Evolutionary conservation across 352 stramenopile genomes (phyloP).

Genomic region (Phytophthora colocasiae): DNA sequence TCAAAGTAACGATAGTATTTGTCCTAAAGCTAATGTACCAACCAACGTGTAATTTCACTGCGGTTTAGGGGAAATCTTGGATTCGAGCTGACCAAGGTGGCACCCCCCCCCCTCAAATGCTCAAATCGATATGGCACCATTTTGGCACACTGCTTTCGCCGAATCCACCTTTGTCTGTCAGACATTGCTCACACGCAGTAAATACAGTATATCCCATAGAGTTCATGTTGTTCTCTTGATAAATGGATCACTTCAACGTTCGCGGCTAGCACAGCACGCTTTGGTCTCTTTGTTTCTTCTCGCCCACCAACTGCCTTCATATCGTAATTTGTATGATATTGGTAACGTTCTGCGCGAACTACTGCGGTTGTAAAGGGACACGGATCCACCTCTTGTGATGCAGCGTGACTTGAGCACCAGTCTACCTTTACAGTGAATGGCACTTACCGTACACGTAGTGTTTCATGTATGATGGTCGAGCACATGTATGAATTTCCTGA

Average conservation of each 20-base stretch:
- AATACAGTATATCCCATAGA: background rate
- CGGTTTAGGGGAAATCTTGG: background rate
- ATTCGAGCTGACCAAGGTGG: background rate
- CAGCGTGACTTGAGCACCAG: background rate
- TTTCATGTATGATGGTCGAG: too few species aligned
- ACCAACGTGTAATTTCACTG: background rate
- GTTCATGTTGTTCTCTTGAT: background rate
- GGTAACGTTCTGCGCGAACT: background rate
- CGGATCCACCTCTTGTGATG: constrained; percentile 1
- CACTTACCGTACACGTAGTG: too few species aligned
- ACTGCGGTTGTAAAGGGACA: background rate
- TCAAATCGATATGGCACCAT: constrained; percentile 4
- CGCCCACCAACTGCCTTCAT: background rate
- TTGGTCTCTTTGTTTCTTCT: background rate
- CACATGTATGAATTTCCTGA: too few species aligned
- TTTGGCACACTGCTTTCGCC: background rate
- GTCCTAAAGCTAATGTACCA: background rate
- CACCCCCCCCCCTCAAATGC: background rate
- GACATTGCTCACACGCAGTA: background rate
- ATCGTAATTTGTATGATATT: background rate
- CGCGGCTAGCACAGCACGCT: background rate
- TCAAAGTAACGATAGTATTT: background rate
- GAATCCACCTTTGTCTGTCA: constrained; percentile 1
- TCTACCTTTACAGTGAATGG: background rate
- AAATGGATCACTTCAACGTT: background rate